A percentile compares a stretch with the other conserved stretches of the same genome.
phyloP scores from a whole-genome alignment of 345 rosid genomes.

The Hypericum androsaemum region DNA sequence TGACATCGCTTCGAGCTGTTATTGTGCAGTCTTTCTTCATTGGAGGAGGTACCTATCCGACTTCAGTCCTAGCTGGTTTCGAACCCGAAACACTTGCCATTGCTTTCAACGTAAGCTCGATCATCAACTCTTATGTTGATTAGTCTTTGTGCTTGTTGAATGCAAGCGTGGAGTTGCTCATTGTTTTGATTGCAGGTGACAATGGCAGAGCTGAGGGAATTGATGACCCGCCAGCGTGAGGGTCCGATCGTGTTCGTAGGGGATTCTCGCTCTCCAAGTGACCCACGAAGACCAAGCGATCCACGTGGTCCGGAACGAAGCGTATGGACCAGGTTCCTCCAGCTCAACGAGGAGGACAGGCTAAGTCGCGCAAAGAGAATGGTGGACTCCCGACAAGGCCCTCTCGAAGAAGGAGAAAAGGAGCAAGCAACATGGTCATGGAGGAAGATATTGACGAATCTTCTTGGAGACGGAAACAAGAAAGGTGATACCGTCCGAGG shows the following conservation, averaged over 20 bases:
- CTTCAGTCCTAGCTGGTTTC: conserved; percentile 61
- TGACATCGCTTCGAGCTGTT: background rate
- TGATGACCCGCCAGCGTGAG: conserved; percentile 32
- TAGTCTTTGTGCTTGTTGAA: no score
- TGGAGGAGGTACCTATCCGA: conserved; percentile 58
- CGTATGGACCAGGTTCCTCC: conserved; percentile 45
- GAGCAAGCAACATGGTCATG: conserved; percentile 38
- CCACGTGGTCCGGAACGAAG: conserved; percentile 21
- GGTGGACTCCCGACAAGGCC: conserved; percentile 26
- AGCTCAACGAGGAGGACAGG: conserved; percentile 37
- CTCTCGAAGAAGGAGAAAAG: conserved; percentile 3
- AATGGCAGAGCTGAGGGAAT: conserved; percentile 26
- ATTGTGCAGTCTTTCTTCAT: conserved; percentile 65
- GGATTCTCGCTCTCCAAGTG: conserved; percentile 16
- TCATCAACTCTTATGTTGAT: no score
- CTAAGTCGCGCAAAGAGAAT: conserved; percentile 44
- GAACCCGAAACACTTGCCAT: conserved; percentile 44
- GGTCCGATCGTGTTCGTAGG: conserved; percentile 57
- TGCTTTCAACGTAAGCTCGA: conserved; percentile 50
- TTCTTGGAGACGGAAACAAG: conserved; percentile 5
- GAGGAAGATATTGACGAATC: conserved; percentile 34
- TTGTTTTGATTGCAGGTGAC: conserved; percentile 7
- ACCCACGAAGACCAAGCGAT: no score
- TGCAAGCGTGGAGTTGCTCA: no score
- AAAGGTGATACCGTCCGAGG: conserved; percentile 1